Evolutionary conservation across 1,284 basidiomycete species (phyloP).

Genomic region (Exobasidium cylindrosporum): DNA sequence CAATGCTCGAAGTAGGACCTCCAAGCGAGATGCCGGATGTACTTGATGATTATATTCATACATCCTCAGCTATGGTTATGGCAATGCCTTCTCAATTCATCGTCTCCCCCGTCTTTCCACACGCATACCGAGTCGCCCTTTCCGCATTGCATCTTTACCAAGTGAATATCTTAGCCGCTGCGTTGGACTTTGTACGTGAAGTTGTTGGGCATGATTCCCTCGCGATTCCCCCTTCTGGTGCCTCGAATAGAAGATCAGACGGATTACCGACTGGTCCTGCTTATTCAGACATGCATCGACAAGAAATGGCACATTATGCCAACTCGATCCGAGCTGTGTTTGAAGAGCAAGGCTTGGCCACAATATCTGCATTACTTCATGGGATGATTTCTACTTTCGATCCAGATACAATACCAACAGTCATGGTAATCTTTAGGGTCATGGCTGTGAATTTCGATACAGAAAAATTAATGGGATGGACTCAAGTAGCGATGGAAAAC

Average conservation of each 20-base stretch:
- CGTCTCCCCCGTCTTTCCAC: slow-evolving; percentile 59
- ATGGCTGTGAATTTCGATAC: slow-evolving; percentile 59
- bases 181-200: slow-evolving; percentile 74
- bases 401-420: slow-evolving; percentile 73
- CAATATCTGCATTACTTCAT: slow-evolving; percentile 70
- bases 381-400: slow-evolving; percentile 75
- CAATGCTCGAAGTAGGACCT: slow-evolving; percentile 33
- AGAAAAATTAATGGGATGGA: slow-evolving; percentile 67
- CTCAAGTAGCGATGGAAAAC: slow-evolving; percentile 69
- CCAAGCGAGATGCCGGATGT: slow-evolving; percentile 61
- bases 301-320: slow-evolving; percentile 66
- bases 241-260: slow-evolving; percentile 20
- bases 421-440: slow-evolving; percentile 74
- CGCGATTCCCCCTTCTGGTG: slow-evolving; percentile 15
- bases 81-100: slow-evolving; percentile 69
- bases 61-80: slow-evolving; percentile 70
- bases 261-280: slow-evolving; percentile 16
- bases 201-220: slow-evolving; percentile 66
- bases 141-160: slow-evolving; percentile 37
- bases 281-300: slow-evolving; percentile 18
- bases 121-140: slow-evolving; percentile 39
- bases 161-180: slow-evolving; percentile 73
- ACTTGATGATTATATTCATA: slow-evolving; percentile 88
- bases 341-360: slow-evolving; percentile 70
- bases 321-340: slow-evolving; percentile 68